Evolutionary conservation across 2,329 filamentous ascomycete species (phyloP), one percentile per base, ranked within the genome.

Genomic region (Aspergillus pseudonomiae): DNA sequence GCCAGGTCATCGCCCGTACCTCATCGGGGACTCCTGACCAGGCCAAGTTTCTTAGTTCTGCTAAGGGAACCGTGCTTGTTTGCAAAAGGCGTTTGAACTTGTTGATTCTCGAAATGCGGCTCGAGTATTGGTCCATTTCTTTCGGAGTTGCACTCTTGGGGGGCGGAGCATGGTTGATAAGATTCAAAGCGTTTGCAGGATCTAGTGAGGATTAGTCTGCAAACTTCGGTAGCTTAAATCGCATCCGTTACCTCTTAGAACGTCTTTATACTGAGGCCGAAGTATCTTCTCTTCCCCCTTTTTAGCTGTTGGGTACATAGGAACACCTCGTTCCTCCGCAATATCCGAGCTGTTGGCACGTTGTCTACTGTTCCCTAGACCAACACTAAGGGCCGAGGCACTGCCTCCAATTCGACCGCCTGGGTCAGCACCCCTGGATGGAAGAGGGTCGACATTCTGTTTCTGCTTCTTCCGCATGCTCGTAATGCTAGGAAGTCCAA

Each of bases 1-100:
- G 94, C 95, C 95, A 99, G n/a, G 94, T 95, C 91, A 99, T 97
- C 57, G 95, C 93, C 61, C 96, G 92, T 21, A 99, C 93, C 81
- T 99, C 96, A 71, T 93, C 90, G 0, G 95, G 96, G 41, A 98
- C 87, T 14, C 95, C 95, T 59, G 94, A 95, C 95, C 96, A 99
- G 34, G 95, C 93, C 36, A 93, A 84, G 63, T 93, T 85, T 66
- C 95, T 88, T 28, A 99, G 84, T 59, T 98, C 94, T 21, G 90
- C 83, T 2, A 98, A 80, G 2, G 93, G 90, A 71, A 99, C 95
- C 1, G 92, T 93, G 46, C 92, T 97, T 26, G 94, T 88, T 80
- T 99, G 95, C 7, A 99, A 84, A 59, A 99, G 92, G 71, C 91
- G 91, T 79, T 99, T 99, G 82, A 99, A 99, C 76, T 98, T 98